Conservation (phyloP, 2,329 filamentous ascomycete genomes). For the Fusarium succisae region DNA sequence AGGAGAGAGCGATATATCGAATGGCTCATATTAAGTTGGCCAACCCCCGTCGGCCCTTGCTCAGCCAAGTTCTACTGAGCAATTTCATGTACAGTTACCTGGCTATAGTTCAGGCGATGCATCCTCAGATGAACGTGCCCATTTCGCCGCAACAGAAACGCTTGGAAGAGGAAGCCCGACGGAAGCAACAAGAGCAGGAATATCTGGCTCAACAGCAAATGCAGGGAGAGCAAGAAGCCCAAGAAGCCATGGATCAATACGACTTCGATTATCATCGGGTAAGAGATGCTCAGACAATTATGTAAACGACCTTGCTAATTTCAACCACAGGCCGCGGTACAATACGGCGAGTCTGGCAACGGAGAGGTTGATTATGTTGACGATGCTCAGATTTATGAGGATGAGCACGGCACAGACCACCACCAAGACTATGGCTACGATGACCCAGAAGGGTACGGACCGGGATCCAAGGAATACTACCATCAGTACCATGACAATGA, state of each 20-base stretch:
- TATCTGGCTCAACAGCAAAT: conserved; percentile 58
- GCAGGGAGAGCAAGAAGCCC: conserved; percentile 56
- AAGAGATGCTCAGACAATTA: conserved; percentile 40
- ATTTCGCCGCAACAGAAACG: conserved; percentile 78
- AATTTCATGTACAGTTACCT: conserved; percentile 99
- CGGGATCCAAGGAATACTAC: conserved; percentile 54
- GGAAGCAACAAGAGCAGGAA: conserved; percentile 61
- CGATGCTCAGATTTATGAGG: conserved; percentile 63
- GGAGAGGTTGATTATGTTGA: conserved; percentile 61
- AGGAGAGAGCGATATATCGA: conserved; percentile 96
- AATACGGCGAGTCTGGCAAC: conserved; percentile 58
- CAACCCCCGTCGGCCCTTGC: conserved; percentile 90
- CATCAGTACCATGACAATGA: conserved; percentile 51
- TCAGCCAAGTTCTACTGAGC: conserved; percentile 94
- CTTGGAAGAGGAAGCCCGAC: conserved; percentile 63
- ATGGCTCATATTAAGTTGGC: conserved; percentile 99
- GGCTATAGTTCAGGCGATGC: conserved; percentile 98
- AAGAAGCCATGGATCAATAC: conserved; percentile 61
- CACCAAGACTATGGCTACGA: conserved; percentile 52
- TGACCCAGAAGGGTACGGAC: conserved; percentile 50
- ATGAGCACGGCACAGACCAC: conserved; percentile 57
- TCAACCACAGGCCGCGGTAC: conserved; percentile 51
- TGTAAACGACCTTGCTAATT: neutral
- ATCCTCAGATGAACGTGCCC: conserved; percentile 93
- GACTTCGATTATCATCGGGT: conserved; percentile 65